These are phyloP conservation scores for Diaporthe batatas DNA, from an alignment of 2,329 filamentous ascomycete genomes.

Conservation along the genomic window DNA sequence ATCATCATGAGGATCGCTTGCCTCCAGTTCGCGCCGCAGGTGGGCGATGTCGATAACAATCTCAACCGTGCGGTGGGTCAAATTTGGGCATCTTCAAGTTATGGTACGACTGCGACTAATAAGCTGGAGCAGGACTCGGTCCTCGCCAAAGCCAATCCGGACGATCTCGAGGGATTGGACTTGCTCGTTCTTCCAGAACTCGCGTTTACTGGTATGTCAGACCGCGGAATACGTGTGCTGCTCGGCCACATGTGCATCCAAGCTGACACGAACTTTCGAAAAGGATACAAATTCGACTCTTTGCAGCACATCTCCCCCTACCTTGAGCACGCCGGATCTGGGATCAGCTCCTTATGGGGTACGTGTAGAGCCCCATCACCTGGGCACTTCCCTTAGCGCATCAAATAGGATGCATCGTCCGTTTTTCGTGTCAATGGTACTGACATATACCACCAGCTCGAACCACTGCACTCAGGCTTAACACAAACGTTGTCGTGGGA, in stretches of 20 bases:
- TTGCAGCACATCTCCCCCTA: constrained; percentile 75
- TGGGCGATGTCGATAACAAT: constrained; percentile 79
- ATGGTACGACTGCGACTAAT: not conserved
- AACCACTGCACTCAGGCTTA: constrained; percentile 73
- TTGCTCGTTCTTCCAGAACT: constrained; percentile 82
- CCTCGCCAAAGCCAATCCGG: constrained; percentile 63
- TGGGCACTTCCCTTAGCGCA: not conserved
- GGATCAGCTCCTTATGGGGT: constrained; percentile 77
- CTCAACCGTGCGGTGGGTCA: constrained; percentile 61
- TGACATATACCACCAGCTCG: constrained; percentile 58
- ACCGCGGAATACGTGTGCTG: not conserved
- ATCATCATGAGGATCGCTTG: constrained; percentile 74
- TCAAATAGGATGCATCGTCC: not conserved
- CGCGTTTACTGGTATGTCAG: constrained; percentile 75
- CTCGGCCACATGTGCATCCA: not conserved
- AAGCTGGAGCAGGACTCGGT: constrained; percentile 62
- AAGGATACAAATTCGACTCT: constrained; percentile 83
- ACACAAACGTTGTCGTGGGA: constrained; percentile 77
- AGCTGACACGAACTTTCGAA: not conserved
- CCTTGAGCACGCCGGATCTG: constrained; percentile 75
- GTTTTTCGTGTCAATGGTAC: not conserved
- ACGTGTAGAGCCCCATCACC: not conserved
- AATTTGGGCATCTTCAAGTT: not conserved
- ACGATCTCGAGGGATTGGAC: constrained; percentile 74
- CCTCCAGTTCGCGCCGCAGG: constrained; percentile 78